phyloP scores from a whole-genome alignment of 768 basidiomycete species.

The Leucosporidium scottii region DNA sequence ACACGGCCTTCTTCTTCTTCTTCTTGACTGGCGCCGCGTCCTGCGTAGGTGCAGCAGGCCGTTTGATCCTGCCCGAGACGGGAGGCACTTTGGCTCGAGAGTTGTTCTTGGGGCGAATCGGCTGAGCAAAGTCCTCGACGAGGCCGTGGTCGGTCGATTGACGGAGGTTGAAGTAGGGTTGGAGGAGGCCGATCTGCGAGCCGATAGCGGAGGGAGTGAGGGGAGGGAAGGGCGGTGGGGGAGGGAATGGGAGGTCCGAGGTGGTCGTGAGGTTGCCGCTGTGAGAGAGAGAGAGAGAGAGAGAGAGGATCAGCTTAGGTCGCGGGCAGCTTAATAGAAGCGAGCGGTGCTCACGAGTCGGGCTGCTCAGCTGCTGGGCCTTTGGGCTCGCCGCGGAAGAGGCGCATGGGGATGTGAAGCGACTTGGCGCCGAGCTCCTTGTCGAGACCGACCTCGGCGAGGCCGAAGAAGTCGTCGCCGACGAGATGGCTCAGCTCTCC shows the following conservation, averaged over 20 bases:
- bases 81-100: not conserved
- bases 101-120: not conserved
- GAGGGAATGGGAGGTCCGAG: constrained; percentile 64
- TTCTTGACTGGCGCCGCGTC: not conserved
- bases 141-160: constrained; percentile 5
- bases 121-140: constrained; percentile 1
- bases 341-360: too few species aligned
- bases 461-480: constrained; percentile 87
- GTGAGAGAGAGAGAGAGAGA: not conserved
- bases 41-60: too few species aligned
- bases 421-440: constrained; percentile 71
- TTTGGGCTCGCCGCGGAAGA: constrained; percentile 58
- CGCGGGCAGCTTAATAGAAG: too few species aligned
- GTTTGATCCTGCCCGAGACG: not conserved
- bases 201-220: constrained; percentile 61
- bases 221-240: constrained; percentile 70
- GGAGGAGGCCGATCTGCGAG: constrained; percentile 78
- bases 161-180: constrained; percentile 53
- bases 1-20: not conserved
- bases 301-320: not conserved
- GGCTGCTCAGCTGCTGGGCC: not conserved
- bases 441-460: constrained; percentile 80
- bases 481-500: constrained; percentile 81
- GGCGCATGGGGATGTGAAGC: constrained; percentile 66
- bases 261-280: not conserved